Conservation (phyloP, 2,329 filamentous ascomycete species). For the Ophiostoma montium region DNA sequence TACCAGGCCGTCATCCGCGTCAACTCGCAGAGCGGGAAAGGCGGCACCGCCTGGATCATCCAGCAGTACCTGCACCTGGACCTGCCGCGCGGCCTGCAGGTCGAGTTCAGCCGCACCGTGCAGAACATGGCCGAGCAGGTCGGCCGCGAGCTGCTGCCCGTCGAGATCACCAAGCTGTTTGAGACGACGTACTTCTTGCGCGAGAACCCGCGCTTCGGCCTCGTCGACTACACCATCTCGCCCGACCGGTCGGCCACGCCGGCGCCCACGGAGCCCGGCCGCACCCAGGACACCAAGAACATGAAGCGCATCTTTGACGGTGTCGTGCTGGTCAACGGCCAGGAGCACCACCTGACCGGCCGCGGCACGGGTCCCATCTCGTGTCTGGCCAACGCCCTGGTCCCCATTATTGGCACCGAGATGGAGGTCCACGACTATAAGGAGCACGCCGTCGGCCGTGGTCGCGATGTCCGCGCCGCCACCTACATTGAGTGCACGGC, state of each 20-base stretch:
- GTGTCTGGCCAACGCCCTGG: conserved; percentile 69
- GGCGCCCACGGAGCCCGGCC: conserved; percentile 46
- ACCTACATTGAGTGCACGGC: conserved; percentile 85
- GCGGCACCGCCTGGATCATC: conserved; percentile 88
- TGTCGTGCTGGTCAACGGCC: conserved; percentile 67
- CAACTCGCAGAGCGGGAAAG: conserved; percentile 93
- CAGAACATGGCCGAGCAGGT: conserved; percentile 68
- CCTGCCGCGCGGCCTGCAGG: conserved; percentile 79
- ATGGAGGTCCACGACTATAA: conserved; percentile 91
- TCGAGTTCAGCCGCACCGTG: conserved; percentile 80
- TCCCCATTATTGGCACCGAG: conserved; percentile 57
- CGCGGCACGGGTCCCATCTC: conserved; percentile 85
- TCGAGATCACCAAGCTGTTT: conserved; percentile 80
- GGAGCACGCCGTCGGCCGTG: conserved; percentile 79
- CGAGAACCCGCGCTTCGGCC: conserved; percentile 67
- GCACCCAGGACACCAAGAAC: conserved; percentile 63
- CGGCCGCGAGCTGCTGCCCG: conserved; percentile 69
- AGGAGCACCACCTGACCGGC: conserved; percentile 65
- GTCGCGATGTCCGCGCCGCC: conserved; percentile 77
- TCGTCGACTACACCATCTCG: conserved; percentile 85
- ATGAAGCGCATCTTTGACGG: conserved; percentile 73
- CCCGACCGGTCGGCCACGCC: conserved; percentile 70
- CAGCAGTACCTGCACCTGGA: conserved; percentile 80
- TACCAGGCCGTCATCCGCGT: conserved; percentile 97
- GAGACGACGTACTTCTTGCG: conserved; percentile 76